Percentiles rank a stretch among this genome's conserved stretches.
Conservation (phyloP, 1,284 basidiomycete genomes). For the Tylopilus orsonianus region DNA sequence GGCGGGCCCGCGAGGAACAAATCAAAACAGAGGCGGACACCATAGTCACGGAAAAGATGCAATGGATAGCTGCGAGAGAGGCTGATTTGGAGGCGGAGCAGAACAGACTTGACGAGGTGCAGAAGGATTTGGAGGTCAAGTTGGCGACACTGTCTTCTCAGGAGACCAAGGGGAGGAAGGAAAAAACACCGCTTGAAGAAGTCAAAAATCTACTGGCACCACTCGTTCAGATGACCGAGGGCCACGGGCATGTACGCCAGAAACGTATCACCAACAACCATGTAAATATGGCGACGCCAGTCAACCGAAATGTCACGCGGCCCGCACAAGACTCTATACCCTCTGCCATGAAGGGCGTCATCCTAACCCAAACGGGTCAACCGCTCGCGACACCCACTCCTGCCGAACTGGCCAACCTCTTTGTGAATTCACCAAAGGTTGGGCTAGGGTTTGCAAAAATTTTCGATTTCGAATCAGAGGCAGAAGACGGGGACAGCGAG, state of each 20-base stretch:
- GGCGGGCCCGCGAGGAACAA: slow-evolving; percentile 57
- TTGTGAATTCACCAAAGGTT: slow-evolving; percentile 62
- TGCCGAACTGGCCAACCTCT: slow-evolving; percentile 59
- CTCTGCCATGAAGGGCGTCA: slow-evolving; percentile 80
- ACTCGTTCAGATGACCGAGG: slow-evolving; percentile 42
- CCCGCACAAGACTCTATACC: slow-evolving; percentile 36
- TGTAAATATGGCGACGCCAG: slow-evolving; percentile 40
- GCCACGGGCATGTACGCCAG: slow-evolving; percentile 28
- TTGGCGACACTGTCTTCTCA: slow-evolving; percentile 43
- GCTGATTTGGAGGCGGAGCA: slow-evolving; percentile 55
- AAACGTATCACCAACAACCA: slow-evolving; percentile 23
- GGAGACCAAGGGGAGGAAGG: slow-evolving; percentile 44
- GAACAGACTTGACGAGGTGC: slow-evolving; percentile 44
- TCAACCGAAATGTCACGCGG: slow-evolving; percentile 35
- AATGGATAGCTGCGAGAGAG: slow-evolving; percentile 51
- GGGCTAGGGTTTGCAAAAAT: slow-evolving; percentile 73
- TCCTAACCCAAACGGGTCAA: slow-evolving; percentile 73
- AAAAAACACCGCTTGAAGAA: slow-evolving; percentile 68
- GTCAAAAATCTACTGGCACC: slow-evolving; percentile 68
- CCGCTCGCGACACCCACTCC: slow-evolving; percentile 66
- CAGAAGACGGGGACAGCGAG: slow-evolving; percentile 26
- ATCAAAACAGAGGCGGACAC: slow-evolving; percentile 49
- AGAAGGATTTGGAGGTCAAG: slow-evolving; percentile 48
- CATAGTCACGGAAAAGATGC: slow-evolving; percentile 51
- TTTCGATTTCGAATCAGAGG: slow-evolving; percentile 54